A percentile compares a stretch with the other conserved stretches of the same genome.
phyloP scores from a whole-genome alignment of 495 filamentous ascomycete genomes.

The Achaetomiella virescens region DNA sequence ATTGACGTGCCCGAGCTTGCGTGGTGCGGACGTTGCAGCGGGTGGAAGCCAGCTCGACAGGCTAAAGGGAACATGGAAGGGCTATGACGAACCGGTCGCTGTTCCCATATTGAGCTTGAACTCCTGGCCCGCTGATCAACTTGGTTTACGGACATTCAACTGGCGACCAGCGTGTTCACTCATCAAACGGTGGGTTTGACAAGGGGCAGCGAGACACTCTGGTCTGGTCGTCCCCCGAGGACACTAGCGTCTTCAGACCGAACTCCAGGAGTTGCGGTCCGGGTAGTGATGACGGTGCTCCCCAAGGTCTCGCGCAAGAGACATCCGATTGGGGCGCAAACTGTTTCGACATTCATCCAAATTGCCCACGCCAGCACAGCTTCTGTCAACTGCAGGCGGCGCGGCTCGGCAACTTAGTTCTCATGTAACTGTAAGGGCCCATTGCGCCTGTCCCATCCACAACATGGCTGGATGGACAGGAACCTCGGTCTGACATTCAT shows the following conservation, averaged over 20 bases:
- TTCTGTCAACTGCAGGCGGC: background rate
- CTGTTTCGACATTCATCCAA: conserved; percentile 17
- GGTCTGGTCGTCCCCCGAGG: too few species aligned
- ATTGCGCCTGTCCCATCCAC: background rate
- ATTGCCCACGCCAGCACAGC: conserved; percentile 13
- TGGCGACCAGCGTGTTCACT: too few species aligned
- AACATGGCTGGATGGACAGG: background rate
- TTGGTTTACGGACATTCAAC: conserved; percentile 1
- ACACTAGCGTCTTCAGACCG: too few species aligned
- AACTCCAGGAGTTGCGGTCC: conserved; percentile 1
- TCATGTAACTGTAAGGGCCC: background rate
- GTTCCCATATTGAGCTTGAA: background rate
- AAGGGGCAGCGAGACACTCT: too few species aligned
- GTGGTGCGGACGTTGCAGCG: conserved; percentile 28
- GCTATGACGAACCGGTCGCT: background rate
- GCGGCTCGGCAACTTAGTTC: conserved; percentile 11
- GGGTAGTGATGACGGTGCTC: background rate
- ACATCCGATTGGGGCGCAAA: conserved; percentile 3
- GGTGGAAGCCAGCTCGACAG: conserved; percentile 17
- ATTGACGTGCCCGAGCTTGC: background rate
- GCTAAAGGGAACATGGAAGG: conserved; percentile 21
- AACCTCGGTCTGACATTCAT: background rate
- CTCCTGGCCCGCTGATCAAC: background rate
- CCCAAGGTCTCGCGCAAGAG: background rate
- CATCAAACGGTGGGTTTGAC: too few species aligned